phyloP scores from a whole-genome alignment of 2,329 filamentous ascomycete genomes.

The Atkinsonella texensis region DNA sequence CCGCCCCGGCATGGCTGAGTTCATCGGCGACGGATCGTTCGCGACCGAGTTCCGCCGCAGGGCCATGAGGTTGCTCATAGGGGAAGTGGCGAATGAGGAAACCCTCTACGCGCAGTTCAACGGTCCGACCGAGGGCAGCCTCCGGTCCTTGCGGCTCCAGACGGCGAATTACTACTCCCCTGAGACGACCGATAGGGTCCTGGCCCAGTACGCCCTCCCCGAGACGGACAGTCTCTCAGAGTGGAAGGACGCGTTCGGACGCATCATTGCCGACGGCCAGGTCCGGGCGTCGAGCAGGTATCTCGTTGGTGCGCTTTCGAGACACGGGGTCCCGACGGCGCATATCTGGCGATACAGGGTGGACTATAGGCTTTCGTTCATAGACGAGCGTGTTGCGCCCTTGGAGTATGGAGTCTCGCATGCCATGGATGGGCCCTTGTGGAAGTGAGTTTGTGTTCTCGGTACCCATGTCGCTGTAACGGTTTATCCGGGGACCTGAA shows the following conservation, averaged over 20 bases:
- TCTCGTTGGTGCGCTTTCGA: slow-evolving; percentile 17
- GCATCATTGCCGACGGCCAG: slow-evolving; percentile 28
- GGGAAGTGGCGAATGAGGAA: slow-evolving; percentile 32
- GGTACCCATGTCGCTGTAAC: too few relatives aligned
- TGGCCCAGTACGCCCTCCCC: slow-evolving; percentile 25
- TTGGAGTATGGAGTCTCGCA: slow-evolving; percentile 22
- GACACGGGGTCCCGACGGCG: slow-evolving; percentile 19
- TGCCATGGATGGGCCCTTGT: slow-evolving; percentile 30
- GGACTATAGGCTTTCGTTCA: slow-evolving; percentile 29
- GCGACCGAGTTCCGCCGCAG: slow-evolving; percentile 24
- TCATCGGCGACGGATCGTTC: slow-evolving; percentile 24
- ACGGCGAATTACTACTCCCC: slow-evolving; percentile 31
- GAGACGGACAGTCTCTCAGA: slow-evolving; percentile 17
- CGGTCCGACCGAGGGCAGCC: slow-evolving; percentile 18
- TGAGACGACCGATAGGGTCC: slow-evolving; percentile 21
- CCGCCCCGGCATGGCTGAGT: slow-evolving; percentile 24
- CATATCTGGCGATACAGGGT: slow-evolving; percentile 31
- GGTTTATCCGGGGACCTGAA: too few relatives aligned
- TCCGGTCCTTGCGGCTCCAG: slow-evolving; percentile 24
- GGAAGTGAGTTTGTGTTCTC: slow-evolving; percentile 23
- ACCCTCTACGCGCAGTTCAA: slow-evolving; percentile 30
- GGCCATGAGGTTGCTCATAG: slow-evolving; percentile 25
- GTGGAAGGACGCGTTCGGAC: slow-evolving; percentile 26
- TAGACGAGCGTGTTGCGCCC: slow-evolving; percentile 25
- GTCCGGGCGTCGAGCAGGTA: slow-evolving; percentile 25